phyloP scores from a whole-genome alignment of 495 filamentous ascomycete genomes.

The Aspergillus avenaceus region DNA sequence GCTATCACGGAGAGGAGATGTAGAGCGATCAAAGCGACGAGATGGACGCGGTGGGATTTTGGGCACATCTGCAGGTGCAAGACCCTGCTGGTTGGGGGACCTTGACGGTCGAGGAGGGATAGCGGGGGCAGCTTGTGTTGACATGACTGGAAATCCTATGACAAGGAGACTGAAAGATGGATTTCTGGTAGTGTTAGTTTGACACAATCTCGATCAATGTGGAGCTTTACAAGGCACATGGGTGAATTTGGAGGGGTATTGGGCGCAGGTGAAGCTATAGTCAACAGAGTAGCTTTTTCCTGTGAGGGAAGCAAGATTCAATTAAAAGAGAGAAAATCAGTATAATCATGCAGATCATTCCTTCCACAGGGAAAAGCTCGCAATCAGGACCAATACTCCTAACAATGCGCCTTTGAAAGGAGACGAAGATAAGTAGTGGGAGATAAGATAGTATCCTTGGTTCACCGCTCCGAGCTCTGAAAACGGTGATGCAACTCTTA shows the following conservation, averaged over 20 bases:
- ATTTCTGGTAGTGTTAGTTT: neutral
- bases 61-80: slow-evolving; percentile 33
- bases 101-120: slow-evolving; percentile 50
- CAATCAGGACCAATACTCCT: neutral
- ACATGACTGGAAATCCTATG: slow-evolving; percentile 28
- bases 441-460: slow-evolving; percentile 3
- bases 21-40: slow-evolving; percentile 66
- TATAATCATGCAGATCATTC: neutral
- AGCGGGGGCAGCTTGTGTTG: slow-evolving; percentile 39
- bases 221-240: neutral
- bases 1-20: slow-evolving; percentile 70
- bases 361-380: neutral
- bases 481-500: neutral
- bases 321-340: neutral
- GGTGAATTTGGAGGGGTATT: neutral
- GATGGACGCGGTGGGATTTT: slow-evolving; percentile 68
- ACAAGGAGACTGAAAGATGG: neutral
- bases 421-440: neutral
- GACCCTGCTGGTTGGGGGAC: slow-evolving; percentile 39
- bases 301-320: neutral
- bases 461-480: slow-evolving; percentile 1
- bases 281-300: neutral
- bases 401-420: too few species aligned
- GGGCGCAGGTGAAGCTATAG: neutral
- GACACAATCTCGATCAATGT: neutral